Evolutionary conservation across 257 asterid species (phyloP).

Genomic region (Ilex aquifolium): DNA sequence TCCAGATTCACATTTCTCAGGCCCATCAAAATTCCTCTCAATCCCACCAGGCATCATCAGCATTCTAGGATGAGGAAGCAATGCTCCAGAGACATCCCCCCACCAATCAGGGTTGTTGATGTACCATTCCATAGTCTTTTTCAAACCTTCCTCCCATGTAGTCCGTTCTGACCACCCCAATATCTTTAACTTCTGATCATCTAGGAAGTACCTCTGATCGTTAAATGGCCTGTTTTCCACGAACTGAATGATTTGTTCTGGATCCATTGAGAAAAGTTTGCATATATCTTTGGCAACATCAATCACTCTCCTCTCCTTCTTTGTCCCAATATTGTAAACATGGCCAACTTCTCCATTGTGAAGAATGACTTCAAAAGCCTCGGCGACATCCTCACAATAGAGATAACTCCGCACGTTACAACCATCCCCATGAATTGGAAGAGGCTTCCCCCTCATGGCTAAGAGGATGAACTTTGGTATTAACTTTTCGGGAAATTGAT

Average conservation of each 20-base stretch:
- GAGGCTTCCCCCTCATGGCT: conserved; percentile 82
- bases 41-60: conserved; percentile 88
- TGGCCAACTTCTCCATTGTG: conserved; percentile 97
- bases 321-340: conserved; percentile 90
- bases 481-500: conserved; percentile 91
- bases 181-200: conserved; percentile 77
- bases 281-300: conserved; percentile 89
- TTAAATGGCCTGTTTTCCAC: conserved; percentile 96
- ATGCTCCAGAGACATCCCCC: conserved; percentile 97
- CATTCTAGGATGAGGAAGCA: conserved; percentile 99
- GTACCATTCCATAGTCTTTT: conserved; percentile 89
- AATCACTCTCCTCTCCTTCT: conserved; percentile 86
- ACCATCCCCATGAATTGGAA: conserved; percentile 98
- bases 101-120: conserved; percentile 88
- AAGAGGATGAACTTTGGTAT: conserved; percentile 92
- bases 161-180: conserved; percentile 92
- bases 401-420: conserved; percentile 89
- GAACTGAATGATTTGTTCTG: conserved; percentile 63
- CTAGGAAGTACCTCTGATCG: conserved; percentile 94
- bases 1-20: conserved; percentile 57
- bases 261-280: conserved; percentile 73
- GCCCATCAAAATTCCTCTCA: conserved; percentile 60
- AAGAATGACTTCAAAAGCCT: conserved; percentile 87
- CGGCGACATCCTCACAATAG: conserved; percentile 95
- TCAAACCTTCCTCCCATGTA: conserved; percentile 86